A percentile compares a stretch with the other conserved stretches of the same genome.
Conservation (phyloP, 169 alveolate genomes). For the Plasmodium coatneyi region DNA sequence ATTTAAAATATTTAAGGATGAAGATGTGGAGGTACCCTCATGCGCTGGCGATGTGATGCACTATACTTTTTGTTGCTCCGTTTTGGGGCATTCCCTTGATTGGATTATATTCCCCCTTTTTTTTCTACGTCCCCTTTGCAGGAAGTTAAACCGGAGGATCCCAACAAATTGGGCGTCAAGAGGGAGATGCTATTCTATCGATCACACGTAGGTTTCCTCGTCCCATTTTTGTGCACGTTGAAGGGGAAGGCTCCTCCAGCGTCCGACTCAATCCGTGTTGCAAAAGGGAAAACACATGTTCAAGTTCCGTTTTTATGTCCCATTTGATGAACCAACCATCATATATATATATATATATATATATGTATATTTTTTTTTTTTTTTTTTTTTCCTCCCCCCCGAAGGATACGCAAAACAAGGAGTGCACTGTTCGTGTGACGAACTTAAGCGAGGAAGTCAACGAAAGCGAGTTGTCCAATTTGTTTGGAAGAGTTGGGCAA, state of each 20-base stretch:
- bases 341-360: too few relatives aligned
- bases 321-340: not conserved
- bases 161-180: conserved; percentile 22
- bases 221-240: not conserved
- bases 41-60: not conserved
- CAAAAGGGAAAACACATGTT: not conserved
- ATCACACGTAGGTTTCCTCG: conserved; percentile 30
- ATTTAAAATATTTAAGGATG: conserved; percentile 84
- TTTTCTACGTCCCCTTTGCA: not conserved
- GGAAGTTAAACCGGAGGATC: conserved; percentile 71
- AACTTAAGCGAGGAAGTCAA: conserved; percentile 90
- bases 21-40: conserved; percentile 57
- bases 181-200: conserved; percentile 49
- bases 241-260: not conserved
- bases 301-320: not conserved
- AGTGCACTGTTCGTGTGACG: conserved; percentile 91
- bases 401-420: conserved; percentile 82
- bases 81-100: not conserved
- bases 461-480: conserved; percentile 89
- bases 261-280: conserved; percentile 29
- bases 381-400: conserved; percentile 42
- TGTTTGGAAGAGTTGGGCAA: conserved; percentile 89
- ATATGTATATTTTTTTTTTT: conserved; percentile 13
- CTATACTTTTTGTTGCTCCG: too few relatives aligned
- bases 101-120: not conserved